A percentile compares a stretch with the other conserved stretches of the same genome.
phyloP scores from a whole-genome alignment of 495 filamentous ascomycete species.

The Penicillium manginii region DNA sequence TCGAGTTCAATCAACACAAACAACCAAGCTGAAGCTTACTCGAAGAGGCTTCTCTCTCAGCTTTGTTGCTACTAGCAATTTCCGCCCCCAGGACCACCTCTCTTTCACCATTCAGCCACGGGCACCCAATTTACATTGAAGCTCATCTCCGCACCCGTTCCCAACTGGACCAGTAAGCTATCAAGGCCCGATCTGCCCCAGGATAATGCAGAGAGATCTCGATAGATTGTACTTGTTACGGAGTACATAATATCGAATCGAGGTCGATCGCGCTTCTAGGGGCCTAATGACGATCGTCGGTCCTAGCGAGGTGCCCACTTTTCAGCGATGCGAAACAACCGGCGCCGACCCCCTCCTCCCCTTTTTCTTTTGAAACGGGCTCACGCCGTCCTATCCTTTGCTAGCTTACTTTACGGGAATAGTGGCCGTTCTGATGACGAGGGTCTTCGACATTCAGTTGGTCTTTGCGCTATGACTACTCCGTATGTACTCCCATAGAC shows the following conservation, averaged over 20 bases:
- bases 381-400: neutral
- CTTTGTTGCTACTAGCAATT: neutral
- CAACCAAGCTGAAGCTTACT: too few species aligned
- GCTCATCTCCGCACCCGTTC: constrained; percentile 5
- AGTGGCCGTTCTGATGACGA: neutral
- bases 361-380: constrained; percentile 17
- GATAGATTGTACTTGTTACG: neutral
- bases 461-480: constrained; percentile 4
- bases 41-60: neutral
- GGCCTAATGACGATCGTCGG: constrained; percentile 27
- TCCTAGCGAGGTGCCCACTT: constrained; percentile 24
- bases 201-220: constrained; percentile 9
- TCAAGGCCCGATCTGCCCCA: neutral
- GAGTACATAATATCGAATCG: constrained; percentile 5
- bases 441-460: neutral
- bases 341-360: constrained; percentile 3
- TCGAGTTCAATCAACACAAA: neutral
- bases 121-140: neutral
- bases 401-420: neutral
- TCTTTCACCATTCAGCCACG: constrained; percentile 4
- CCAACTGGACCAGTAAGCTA: neutral
- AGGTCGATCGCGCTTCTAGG: constrained; percentile 7
- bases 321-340: constrained; percentile 26
- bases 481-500: too few species aligned
- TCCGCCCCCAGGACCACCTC: neutral